Conservation (phyloP, 805 yeast species). For the Teunomyces lycoperdinae region DNA sequence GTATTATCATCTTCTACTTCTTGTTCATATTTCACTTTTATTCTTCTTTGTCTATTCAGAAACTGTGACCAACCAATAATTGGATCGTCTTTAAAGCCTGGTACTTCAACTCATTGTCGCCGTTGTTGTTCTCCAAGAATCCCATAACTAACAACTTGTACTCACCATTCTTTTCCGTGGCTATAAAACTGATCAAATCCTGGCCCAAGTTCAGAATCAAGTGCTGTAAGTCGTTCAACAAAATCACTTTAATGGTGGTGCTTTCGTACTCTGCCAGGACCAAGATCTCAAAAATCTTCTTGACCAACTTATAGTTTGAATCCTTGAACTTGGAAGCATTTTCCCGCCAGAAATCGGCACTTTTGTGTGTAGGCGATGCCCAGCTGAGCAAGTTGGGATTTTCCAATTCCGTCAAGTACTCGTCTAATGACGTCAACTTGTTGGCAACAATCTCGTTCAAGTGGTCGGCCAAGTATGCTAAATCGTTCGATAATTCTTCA, state of each 20-base stretch:
- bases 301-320: constrained; percentile 69
- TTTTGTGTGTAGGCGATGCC: constrained; percentile 84
- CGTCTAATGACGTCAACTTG: constrained; percentile 87
- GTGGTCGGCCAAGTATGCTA: constrained; percentile 53
- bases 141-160: constrained; percentile 80
- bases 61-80: constrained; percentile 81
- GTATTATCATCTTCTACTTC: too few species aligned
- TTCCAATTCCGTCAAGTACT: constrained; percentile 79
- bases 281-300: constrained; percentile 56
- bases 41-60: constrained; percentile 25
- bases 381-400: constrained; percentile 74
- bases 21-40: background rate
- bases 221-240: constrained; percentile 42
- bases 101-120: constrained; percentile 84
- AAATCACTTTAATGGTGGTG: constrained; percentile 28
- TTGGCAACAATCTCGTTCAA: constrained; percentile 67
- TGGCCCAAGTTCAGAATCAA: constrained; percentile 40
- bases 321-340: constrained; percentile 75
- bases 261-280: constrained; percentile 21
- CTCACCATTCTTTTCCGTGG: constrained; percentile 47
- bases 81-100: constrained; percentile 97
- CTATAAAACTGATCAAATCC: constrained; percentile 36
- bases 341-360: constrained; percentile 86
- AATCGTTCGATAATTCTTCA: constrained; percentile 79
- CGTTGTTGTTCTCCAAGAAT: constrained; percentile 62